phyloP scores from a whole-genome alignment of 148 eudicot genomes.

The Vaccinium macrocarpon region DNA sequence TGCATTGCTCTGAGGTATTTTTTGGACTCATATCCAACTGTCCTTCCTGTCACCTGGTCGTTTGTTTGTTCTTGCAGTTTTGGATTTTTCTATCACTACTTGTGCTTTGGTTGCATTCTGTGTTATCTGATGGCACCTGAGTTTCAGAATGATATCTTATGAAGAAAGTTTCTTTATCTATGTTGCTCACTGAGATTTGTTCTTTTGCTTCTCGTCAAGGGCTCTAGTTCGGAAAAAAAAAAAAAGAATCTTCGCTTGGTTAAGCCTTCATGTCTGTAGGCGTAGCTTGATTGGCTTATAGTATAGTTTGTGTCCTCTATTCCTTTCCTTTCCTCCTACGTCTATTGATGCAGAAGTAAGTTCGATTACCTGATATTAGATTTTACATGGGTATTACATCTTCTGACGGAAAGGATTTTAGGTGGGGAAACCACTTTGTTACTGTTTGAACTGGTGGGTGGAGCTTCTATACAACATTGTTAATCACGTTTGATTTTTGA shows the following conservation, averaged over 20 bases:
- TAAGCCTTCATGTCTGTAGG: not conserved
- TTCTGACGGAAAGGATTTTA: not conserved
- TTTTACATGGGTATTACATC: not conserved
- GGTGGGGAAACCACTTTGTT: not conserved
- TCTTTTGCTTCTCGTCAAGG: not conserved
- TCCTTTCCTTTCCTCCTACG: not conserved
- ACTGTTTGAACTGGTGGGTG: not conserved
- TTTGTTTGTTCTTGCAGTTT: not conserved
- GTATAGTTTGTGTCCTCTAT: not conserved
- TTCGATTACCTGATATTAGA: not conserved
- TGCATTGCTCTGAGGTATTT: slow-evolving; percentile 5
- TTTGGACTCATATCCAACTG: not conserved
- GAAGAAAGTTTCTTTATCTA: not conserved
- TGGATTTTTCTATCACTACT: not conserved
- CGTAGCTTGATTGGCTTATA: not conserved
- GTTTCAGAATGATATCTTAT: not conserved
- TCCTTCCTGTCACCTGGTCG: not conserved
- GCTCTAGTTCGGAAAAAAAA: not conserved
- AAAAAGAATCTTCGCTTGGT: not conserved
- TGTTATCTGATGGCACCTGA: not conserved
- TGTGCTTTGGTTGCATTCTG: not conserved
- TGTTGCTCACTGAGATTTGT: not conserved
- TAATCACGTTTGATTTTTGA: not conserved
- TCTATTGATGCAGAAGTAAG: not conserved
- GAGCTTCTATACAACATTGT: not conserved